Evolutionary conservation across 768 basidiomycete species (phyloP), one percentile per base, ranked within the genome.

Genomic region (button mushroom (Agaricus bisporus)): DNA sequence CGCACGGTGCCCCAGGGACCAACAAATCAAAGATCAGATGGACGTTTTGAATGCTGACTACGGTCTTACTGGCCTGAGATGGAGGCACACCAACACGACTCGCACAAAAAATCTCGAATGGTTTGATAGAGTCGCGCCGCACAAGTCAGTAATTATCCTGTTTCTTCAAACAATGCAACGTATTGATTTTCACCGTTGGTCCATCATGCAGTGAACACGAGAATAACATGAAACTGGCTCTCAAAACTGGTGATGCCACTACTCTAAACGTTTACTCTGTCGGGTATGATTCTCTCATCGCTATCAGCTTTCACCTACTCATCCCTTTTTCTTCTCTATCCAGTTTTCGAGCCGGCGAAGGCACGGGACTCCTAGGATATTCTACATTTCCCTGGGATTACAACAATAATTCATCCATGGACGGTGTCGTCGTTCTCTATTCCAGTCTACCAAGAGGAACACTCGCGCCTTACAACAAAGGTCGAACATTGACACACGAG

Each of bases 401-500:
- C 56, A 26, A 35, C 5, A 49, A 41, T 15, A 51, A 47, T 11
- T 65, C 69, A 12, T 51, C 48, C 14, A 62, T 69, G 43, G 73
- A 75, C 48, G 73, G 72, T n/a, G 66, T 73, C 20, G 66, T 73
- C 26, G 59, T 73, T 18, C 58, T 59, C n/a, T 67, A 65, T 49
- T 51, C 59, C 5, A 61, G 66, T 10, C 58, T 72, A 9, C 71
- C 73, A 3, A 69, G 66, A 49, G 72, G 65, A 32, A 58, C 64
- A 45, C 63, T 70, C 6, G 46, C 57, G 4, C 60, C 64, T 56
- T 80, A 73, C 66, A 73, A 81, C 62, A 54, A 64, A 41, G 75
- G 74, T 3, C 56, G 75, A 63, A 81, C 78, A 9, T 59, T 79
- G 41, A 76, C 73, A 1, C 81, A 82, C 60, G 81, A 82, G 63